phyloP scores from a whole-genome alignment of 345 rosid genomes.

The Sisymbrium altissimum region DNA sequence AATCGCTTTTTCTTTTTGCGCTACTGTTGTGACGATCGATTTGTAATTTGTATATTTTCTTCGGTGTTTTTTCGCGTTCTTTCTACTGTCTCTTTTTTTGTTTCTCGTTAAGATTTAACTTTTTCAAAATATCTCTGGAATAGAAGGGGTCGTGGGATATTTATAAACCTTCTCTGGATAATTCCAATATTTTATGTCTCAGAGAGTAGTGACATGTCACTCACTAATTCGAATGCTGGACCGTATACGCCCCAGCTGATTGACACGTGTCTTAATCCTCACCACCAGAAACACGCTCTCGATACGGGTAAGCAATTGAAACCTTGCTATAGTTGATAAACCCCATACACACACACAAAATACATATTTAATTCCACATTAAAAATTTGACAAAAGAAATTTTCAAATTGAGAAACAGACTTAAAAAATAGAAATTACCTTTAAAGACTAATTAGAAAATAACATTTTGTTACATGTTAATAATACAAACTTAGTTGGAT shows the following conservation, averaged over 20 bases:
- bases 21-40: background rate
- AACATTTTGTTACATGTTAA: background rate
- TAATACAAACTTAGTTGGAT: background rate
- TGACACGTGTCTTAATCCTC: constrained; percentile 20
- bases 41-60: background rate
- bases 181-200: constrained; percentile 15
- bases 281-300: constrained; percentile 3
- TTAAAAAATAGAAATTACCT: background rate
- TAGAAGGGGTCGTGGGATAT: background rate
- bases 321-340: background rate
- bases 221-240: background rate
- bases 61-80: background rate
- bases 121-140: background rate
- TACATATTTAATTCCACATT: background rate
- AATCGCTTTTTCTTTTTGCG: background rate
- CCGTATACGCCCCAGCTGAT: background rate
- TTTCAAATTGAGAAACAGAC: background rate
- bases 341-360: background rate
- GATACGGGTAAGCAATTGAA: constrained; percentile 26
- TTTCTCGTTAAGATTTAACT: no score
- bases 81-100: background rate
- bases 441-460: background rate
- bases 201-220: background rate
- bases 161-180: constrained; percentile 24
- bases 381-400: background rate